These are phyloP conservation scores for Aphanomyces euteiches DNA, from an alignment of 352 stramenopile species.

Conservation along the genomic window DNA sequence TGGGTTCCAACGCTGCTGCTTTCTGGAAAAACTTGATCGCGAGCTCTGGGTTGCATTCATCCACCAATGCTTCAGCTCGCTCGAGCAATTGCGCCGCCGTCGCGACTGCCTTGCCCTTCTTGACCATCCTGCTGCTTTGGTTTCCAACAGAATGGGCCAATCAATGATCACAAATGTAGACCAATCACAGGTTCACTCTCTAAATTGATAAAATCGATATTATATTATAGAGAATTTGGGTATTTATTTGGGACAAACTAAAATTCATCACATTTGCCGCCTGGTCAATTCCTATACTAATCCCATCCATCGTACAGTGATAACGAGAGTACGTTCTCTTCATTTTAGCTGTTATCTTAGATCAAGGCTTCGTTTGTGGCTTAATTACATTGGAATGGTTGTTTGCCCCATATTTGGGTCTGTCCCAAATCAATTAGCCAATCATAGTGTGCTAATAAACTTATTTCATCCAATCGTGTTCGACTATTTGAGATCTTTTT, in stretches of 20 bases:
- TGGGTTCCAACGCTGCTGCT: constrained; percentile 62
- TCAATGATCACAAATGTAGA: constrained; percentile 7
- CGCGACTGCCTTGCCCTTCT: constrained; percentile 20
- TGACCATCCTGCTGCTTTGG: constrained; percentile 1
- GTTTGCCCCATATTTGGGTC: not conserved
- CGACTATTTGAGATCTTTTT: not conserved
- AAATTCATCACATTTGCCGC: too few species aligned
- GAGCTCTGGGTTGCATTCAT: constrained; percentile 79
- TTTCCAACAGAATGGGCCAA: constrained; percentile 19
- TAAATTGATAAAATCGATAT: not conserved
- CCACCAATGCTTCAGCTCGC: constrained; percentile 79
- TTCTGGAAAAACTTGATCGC: constrained; percentile 83
- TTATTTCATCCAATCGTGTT: not conserved
- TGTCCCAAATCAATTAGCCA: not conserved
- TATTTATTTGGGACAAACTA: too few species aligned
- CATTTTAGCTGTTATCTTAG: too few species aligned
- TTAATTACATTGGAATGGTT: too few species aligned
- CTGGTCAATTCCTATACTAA: too few species aligned
- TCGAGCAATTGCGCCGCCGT: constrained; percentile 65
- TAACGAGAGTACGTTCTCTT: too few species aligned
- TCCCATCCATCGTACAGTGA: not conserved
- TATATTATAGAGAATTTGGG: not conserved
- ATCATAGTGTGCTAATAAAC: not conserved
- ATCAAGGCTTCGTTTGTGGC: too few species aligned
- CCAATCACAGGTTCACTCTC: constrained; percentile 17